Base-by-base conservation (phyloP, 2,329 filamentous ascomycete species). In the Ophiostoma perfectum region DNA sequence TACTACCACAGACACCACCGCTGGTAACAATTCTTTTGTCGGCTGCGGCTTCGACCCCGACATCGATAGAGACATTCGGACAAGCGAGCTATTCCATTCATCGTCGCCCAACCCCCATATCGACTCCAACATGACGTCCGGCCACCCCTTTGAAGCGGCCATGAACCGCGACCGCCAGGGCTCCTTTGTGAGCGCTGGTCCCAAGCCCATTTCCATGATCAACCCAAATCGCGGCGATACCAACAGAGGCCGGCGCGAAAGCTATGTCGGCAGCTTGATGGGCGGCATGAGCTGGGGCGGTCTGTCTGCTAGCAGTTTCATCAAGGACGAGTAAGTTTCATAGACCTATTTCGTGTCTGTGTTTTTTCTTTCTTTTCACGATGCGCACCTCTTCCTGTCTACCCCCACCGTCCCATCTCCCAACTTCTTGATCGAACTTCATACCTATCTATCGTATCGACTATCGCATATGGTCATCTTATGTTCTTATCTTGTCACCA, bases 281-380 rank as follows among this genome's bases (percentile, higher is more conserved):
- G 90, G 88, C 72, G 93, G 94, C 74, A 93, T 97, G 89, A 97
- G 93, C 79, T 99, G 94, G 93, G 94, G 94, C 76, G 94, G 93
- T 72, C 88, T 97, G 70, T 98, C 94, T 8, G 92, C 98, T 72
- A 94, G 94, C 71, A 98, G 94, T 76, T 98, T 96, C 83, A 95
- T 99, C 78, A 86, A 92, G 78, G 94, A 99, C 81, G 95, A 99
- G 95, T 99, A 88, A 88, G 94, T 82, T 45, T 49, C 27, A 18
- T 27, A 27, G 2, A 27, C 27, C 27, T 27, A 27, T 27, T 27
- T 27, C 27, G 27, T 27, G 27, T 27, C 8, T 44, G 12, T 44
- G 8, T 9, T 44, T 44, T 38, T 47, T n/a, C 39, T 39, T 14
- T 39, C 7, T 16, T 14, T 18, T 16, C 49, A 11, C 49, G 12